A percentile compares a stretch with the other conserved stretches of the same genome.
These are phyloP conservation scores for Ustilago trichophora DNA, from an alignment of 1,284 basidiomycete species.

Conservation along the genomic window DNA sequence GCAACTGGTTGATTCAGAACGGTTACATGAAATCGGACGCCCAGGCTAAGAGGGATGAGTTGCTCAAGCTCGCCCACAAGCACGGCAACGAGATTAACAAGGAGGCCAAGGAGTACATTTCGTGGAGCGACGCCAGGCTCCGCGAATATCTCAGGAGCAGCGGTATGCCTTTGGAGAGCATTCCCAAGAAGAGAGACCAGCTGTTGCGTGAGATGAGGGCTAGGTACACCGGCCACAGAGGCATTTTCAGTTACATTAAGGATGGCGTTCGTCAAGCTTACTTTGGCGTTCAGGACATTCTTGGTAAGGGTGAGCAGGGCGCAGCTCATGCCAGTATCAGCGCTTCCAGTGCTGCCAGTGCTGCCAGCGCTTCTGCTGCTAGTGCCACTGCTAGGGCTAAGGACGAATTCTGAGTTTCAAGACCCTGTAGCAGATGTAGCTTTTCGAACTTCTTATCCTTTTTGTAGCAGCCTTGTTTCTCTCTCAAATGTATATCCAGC, in stretches of 20 bases:
- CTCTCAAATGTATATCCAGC: too few relatives aligned
- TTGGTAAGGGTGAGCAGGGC: constrained; percentile 53
- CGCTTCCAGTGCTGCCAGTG: constrained; percentile 43
- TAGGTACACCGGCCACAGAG: constrained; percentile 56
- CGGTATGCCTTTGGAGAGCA: constrained; percentile 50
- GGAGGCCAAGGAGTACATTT: constrained; percentile 55
- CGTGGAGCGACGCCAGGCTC: constrained; percentile 61
- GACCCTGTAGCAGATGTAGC: too few relatives aligned
- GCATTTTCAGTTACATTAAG: constrained; percentile 55
- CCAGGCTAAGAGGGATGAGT: constrained; percentile 59
- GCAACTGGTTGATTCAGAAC: constrained; percentile 57
- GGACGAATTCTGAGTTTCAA: constrained; percentile 46
- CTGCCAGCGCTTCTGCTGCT: constrained; percentile 34
- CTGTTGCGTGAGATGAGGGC: constrained; percentile 63
- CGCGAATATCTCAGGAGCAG: constrained; percentile 54
- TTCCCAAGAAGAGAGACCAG: constrained; percentile 57
- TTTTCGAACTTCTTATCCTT: too few relatives aligned
- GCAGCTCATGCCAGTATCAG: constrained; percentile 49
- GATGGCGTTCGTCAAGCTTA: constrained; percentile 56
- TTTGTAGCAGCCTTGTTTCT: too few relatives aligned
- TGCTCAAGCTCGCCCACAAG: constrained; percentile 54
- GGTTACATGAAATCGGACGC: constrained; percentile 51
- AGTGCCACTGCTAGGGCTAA: constrained; percentile 44
- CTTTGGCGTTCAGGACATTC: constrained; percentile 54
- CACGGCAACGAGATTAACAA: constrained; percentile 45